A percentile compares a stretch with the other conserved stretches of the same genome.
These are phyloP conservation scores for Skeletonema grethae DNA, from an alignment of 108 stramenopile species.

Conservation along the genomic window DNA sequence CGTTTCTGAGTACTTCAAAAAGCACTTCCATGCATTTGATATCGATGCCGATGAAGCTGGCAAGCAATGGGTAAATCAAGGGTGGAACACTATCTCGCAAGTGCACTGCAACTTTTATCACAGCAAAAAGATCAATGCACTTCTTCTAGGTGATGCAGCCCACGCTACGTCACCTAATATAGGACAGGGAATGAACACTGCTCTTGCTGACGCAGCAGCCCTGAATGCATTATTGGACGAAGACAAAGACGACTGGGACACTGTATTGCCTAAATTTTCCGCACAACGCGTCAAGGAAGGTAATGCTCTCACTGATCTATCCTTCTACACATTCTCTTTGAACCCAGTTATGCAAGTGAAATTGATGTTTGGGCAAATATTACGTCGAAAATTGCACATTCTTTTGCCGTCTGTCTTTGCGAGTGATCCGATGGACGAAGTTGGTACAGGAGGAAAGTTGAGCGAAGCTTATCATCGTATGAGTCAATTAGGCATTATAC, in stretches of 20 bases:
- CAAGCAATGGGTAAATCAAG: slow-evolving; percentile 46
- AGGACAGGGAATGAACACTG: slow-evolving; percentile 60
- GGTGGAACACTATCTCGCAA: slow-evolving; percentile 45
- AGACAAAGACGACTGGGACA: slow-evolving; percentile 34
- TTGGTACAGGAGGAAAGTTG: slow-evolving; percentile 17
- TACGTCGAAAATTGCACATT: slow-evolving; percentile 21
- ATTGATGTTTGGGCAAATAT: slow-evolving; percentile 23
- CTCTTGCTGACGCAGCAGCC: slow-evolving; percentile 39
- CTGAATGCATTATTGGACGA: slow-evolving; percentile 39
- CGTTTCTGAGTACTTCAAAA: slow-evolving; percentile 31
- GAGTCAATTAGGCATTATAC: slow-evolving; percentile 33
- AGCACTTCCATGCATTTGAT: slow-evolving; percentile 44
- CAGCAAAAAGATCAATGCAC: slow-evolving; percentile 20
- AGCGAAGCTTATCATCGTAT: slow-evolving; percentile 45
- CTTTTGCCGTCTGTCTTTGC: slow-evolving; percentile 20
- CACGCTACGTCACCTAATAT: slow-evolving; percentile 52
- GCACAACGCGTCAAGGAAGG: slow-evolving; percentile 51
- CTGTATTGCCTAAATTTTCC: slow-evolving; percentile 40
- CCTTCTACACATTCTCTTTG: slow-evolving; percentile 38
- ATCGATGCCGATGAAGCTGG: slow-evolving; percentile 49
- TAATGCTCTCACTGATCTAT: slow-evolving; percentile 42
- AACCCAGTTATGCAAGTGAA: slow-evolving; percentile 25
- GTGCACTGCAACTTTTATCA: slow-evolving; percentile 59
- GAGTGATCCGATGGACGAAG: slow-evolving; percentile 39
- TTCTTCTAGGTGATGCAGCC: slow-evolving; percentile 51